phyloP scores from a whole-genome alignment of 768 basidiomycete genomes.

The Kwoniella dendrophila region DNA sequence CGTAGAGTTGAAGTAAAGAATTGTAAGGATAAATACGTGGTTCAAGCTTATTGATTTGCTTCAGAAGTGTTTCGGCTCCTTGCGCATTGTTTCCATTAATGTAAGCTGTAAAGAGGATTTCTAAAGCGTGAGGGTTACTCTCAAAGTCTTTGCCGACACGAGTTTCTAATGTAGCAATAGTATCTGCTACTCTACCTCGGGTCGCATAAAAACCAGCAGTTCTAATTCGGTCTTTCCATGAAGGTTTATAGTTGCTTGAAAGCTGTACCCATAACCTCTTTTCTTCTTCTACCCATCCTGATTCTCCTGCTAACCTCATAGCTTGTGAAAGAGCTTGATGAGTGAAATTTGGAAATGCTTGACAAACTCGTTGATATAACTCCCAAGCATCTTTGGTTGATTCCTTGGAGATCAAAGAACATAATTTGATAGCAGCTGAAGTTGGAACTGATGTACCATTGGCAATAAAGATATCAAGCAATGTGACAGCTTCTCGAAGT shows the following conservation, averaged over 20 bases:
- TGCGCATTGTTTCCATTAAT: slow-evolving; percentile 35
- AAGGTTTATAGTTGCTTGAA: slow-evolving; percentile 4
- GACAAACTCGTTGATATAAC: slow-evolving; percentile 15
- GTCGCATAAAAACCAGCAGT: slow-evolving; percentile 7
- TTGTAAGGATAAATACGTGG: slow-evolving; percentile 31
- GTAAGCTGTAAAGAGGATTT: slow-evolving; percentile 32
- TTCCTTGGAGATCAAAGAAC: slow-evolving; percentile 1
- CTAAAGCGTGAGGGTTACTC: background rate
- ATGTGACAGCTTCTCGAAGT: slow-evolving; percentile 1
- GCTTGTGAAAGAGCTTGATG: slow-evolving; percentile 19
- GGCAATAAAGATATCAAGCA: slow-evolving; percentile 18
- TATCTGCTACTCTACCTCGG: slow-evolving; percentile 11
- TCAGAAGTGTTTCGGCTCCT: slow-evolving; percentile 18
- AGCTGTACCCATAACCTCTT: slow-evolving; percentile 18
- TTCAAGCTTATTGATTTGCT: slow-evolving; percentile 15
- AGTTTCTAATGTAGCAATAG: background rate
- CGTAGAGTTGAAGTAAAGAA: slow-evolving; percentile 33
- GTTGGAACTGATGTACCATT: slow-evolving; percentile 6
- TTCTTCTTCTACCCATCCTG: slow-evolving; percentile 17
- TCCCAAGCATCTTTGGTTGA: slow-evolving; percentile 3
- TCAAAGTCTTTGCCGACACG: slow-evolving; percentile 9
- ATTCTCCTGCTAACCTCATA: slow-evolving; percentile 11
- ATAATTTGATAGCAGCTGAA: slow-evolving; percentile 9
- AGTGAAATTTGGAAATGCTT: background rate
- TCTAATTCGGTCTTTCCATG: slow-evolving; percentile 4